A percentile compares a stretch with the other conserved stretches of the same genome.
Conservation (phyloP, 1,284 basidiomycete genomes). For the Macrocystidia cucumis region DNA sequence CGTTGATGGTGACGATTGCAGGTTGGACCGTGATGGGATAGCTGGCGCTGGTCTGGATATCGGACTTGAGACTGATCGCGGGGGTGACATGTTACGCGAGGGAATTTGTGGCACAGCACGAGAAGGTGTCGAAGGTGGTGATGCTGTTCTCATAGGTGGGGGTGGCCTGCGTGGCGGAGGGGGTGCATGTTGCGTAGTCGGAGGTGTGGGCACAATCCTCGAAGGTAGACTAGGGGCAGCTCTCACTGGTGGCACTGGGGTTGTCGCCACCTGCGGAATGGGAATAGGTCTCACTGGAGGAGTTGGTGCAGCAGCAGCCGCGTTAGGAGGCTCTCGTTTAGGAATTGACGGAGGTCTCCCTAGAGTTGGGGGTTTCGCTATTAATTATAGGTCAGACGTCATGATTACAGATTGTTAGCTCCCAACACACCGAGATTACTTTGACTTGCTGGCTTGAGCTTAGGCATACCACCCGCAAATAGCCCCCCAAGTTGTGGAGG, state of each 20-base stretch:
- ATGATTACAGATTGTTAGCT: conserved; percentile 6
- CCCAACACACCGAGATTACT: conserved; percentile 40
- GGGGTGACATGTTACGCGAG: conserved; percentile 8
- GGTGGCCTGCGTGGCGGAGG: conserved; percentile 28
- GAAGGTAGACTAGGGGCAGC: conserved; percentile 24
- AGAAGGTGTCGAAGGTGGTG: conserved; percentile 23
- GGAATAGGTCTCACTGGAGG: conserved; percentile 16
- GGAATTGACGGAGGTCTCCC: conserved; percentile 66
- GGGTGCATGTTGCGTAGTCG: conserved; percentile 19
- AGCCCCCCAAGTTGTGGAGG: conserved; percentile 78
- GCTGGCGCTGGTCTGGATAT: conserved; percentile 13
- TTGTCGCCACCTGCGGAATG: conserved; percentile 6
- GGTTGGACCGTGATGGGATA: conserved; percentile 18
- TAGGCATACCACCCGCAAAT: conserved; percentile 89
- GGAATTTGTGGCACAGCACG: conserved; percentile 18
- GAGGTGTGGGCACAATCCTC: conserved; percentile 17
- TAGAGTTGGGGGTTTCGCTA: conserved; percentile 56
- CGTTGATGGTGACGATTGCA: conserved; percentile 10
- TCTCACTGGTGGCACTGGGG: conserved; percentile 19
- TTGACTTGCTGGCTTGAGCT: conserved; percentile 72
- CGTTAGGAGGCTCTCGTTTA: conserved; percentile 29
- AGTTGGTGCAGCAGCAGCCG: conserved; percentile 17
- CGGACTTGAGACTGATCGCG: too few species aligned
- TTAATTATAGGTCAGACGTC: conserved; percentile 3
- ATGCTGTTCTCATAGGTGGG: conserved; percentile 25